Base-by-base conservation (phyloP, 768 basidiomycete species). In the Tulasnella calospora region DNA sequence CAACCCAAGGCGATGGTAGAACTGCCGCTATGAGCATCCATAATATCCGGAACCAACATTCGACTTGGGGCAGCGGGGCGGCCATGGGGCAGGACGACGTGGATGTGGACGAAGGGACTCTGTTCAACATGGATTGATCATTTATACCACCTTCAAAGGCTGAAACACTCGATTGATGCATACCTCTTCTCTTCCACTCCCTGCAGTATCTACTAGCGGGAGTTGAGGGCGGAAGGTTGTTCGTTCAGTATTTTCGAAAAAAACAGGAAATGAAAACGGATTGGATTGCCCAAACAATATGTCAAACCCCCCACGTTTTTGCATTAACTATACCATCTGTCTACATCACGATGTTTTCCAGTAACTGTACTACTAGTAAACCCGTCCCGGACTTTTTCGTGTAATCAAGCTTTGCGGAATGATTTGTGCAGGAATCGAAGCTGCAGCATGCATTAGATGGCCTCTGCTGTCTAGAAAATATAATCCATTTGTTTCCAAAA, bases 61-160 rank as follows among this genome's bases (percentile, higher is more conserved):
- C 71, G n/a, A 30, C 46, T 72, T 78, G 77, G 77, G 77, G 77
- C 7, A 78, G 55, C 17, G 70, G 55, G 12, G n/a, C 27, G 19
- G 36, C 40, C 33, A 44, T n/a, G 7, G 73, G 44, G 3, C 47
- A 36, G 36, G 69, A 71, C 30, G 69, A 78, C 44, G 77, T 71
- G 36, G 77, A 78, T 23, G 77, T 73, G 38, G 77, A 78, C 44
- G 77, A 71, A 40, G 77, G 77, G 41, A 78, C 77, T 19, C 55
- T 78, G 8, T 78, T 78, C 77, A 71, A 44, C 35, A 78, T 78
- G 77, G 77, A 78, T 72, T 78, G 35, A 78, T 67, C 30, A 27
- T 67, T 67, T 35, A 67, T 27, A 35, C 61, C 30, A 35, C 30
- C 30, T 30, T n/a, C 55, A n/a, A 30, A 35, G 61, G 61, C 61